Percentiles rank a stretch among this genome's conserved stretches.
Conservation (phyloP, 371 early-diverging fungal genomes). For the Mortierella polycephala region DNA sequence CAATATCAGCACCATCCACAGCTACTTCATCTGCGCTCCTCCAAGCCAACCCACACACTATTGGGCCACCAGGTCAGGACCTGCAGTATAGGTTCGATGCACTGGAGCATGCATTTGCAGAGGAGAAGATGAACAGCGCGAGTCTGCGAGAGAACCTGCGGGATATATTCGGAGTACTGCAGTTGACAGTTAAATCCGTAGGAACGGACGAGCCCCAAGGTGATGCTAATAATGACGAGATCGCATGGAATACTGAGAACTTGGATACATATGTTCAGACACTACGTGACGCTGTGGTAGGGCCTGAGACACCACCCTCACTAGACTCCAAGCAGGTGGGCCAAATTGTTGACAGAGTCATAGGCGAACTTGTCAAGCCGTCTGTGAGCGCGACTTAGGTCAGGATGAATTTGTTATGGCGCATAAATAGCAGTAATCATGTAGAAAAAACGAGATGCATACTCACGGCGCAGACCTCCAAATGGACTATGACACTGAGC, state of each 20-base stretch:
- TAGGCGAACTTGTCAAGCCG: slow-evolving; percentile 1
- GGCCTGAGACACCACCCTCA: slow-evolving; percentile 5
- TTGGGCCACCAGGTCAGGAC: slow-evolving; percentile 27
- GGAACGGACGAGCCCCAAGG: not conserved
- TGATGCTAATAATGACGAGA: not conserved
- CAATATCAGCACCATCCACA: not conserved
- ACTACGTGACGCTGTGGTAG: slow-evolving; percentile 33
- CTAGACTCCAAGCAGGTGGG: slow-evolving; percentile 30
- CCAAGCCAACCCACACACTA: slow-evolving; percentile 13
- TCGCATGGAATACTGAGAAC: slow-evolving; percentile 23
- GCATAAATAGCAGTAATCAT: not conserved
- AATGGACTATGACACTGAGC: too few relatives aligned
- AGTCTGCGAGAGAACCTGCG: slow-evolving; percentile 30
- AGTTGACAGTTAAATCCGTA: slow-evolving; percentile 25
- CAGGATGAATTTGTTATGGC: not conserved
- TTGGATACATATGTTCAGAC: slow-evolving; percentile 48
- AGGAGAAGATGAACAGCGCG: slow-evolving; percentile 39
- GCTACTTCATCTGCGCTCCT: not conserved
- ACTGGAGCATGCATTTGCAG: slow-evolving; percentile 24
- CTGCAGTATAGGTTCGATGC: slow-evolving; percentile 34
- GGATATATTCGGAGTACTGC: slow-evolving; percentile 32
- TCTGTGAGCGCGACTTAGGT: too few relatives aligned
- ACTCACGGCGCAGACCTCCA: too few relatives aligned
- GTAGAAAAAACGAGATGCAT: not conserved
- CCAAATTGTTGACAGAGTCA: slow-evolving; percentile 35